phyloP scores from a whole-genome alignment of 352 stramenopile species.

The Lagenidium sp. region DNA sequence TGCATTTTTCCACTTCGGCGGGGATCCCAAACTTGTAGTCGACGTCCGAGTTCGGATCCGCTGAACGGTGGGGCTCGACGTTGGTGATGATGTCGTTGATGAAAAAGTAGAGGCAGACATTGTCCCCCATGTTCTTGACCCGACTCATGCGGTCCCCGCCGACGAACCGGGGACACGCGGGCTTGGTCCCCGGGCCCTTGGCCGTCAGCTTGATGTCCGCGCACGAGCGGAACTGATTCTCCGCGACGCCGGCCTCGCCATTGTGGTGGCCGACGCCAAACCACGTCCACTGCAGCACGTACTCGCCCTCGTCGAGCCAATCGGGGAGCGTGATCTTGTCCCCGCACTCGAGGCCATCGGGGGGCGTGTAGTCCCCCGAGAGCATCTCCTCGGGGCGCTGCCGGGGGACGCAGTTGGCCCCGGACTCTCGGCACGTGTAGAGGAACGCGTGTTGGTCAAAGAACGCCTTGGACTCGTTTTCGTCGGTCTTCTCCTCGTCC shows the following conservation, averaged over 20 bases:
- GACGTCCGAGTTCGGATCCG: no score
- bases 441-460: conserved; percentile 37
- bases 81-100: conserved; percentile 36
- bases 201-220: conserved; percentile 36
- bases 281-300: conserved; percentile 45
- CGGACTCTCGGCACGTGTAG: conserved; percentile 45
- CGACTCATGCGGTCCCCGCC: conserved; percentile 36
- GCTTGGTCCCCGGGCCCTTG: conserved; percentile 11
- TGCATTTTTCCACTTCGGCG: conserved; percentile 21
- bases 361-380: conserved; percentile 18
- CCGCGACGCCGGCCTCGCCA: conserved; percentile 31
- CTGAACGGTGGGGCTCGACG: no score
- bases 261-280: conserved; percentile 31
- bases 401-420: conserved; percentile 25
- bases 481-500: conserved; percentile 15
- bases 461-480: conserved; percentile 15
- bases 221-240: conserved; percentile 33
- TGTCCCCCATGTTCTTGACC: conserved; percentile 18
- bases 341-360: conserved; percentile 28
- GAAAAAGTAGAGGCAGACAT: conserved; percentile 45
- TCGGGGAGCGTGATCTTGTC: conserved; percentile 36
- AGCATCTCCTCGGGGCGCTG: conserved; percentile 23
- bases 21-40: conserved; percentile 37
- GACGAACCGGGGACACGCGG: conserved; percentile 24
- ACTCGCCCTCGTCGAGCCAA: conserved; percentile 30